A percentile compares a stretch with the other conserved stretches of the same genome.
Evolutionary conservation across 306 rosid species (phyloP).

Genomic region (Quercus dentata): DNA sequence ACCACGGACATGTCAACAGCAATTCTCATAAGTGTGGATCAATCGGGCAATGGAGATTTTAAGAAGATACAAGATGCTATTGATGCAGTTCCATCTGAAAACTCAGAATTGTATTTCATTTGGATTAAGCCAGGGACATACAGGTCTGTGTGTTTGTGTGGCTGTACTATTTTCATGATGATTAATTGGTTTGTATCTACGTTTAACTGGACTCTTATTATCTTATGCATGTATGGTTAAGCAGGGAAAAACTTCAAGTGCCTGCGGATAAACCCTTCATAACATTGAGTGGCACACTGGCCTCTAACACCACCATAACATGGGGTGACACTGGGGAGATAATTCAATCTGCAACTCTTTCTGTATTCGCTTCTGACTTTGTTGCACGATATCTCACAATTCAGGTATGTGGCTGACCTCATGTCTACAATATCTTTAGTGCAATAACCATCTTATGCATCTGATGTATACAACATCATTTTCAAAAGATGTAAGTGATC

Average conservation of each 20-base stretch:
- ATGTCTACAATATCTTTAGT: no score
- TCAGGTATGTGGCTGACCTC: conserved; percentile 30
- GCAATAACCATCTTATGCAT: no score
- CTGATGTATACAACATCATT: no score
- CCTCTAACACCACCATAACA: conserved; percentile 29
- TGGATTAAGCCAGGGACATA: conserved; percentile 39
- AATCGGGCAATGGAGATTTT: conserved; percentile 39
- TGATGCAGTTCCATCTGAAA: conserved; percentile 38
- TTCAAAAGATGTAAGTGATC: no score
- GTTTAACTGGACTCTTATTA: neutral
- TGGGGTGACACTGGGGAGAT: conserved; percentile 39
- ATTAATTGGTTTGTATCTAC: neutral
- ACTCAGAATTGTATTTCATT: conserved; percentile 37
- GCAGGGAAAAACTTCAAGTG: conserved; percentile 34
- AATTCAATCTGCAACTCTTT: conserved; percentile 35
- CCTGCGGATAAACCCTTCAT: conserved; percentile 48
- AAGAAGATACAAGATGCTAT: conserved; percentile 47
- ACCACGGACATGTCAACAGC: conserved; percentile 15
- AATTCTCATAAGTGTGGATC: conserved; percentile 40
- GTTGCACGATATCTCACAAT: conserved; percentile 44
- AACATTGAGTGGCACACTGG: conserved; percentile 39
- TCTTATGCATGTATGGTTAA: neutral
- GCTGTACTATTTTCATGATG: neutral
- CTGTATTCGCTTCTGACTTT: conserved; percentile 48
- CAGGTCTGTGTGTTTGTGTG: neutral